phyloP scores from a whole-genome alignment of 2,329 filamentous ascomycete genomes.

The Alternaria sp. region DNA sequence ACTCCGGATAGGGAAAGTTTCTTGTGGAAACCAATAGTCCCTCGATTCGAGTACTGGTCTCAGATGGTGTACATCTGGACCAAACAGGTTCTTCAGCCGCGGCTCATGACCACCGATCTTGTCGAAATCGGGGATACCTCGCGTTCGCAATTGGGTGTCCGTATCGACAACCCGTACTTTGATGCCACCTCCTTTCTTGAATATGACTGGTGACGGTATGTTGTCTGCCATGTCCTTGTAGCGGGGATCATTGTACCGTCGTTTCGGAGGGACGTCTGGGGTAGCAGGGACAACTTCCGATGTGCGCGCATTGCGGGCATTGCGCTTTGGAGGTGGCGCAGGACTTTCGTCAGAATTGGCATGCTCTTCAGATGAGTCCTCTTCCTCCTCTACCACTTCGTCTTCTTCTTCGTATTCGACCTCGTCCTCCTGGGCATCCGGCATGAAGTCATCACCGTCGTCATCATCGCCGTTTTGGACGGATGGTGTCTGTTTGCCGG shows the following conservation, averaged over 20 bases:
- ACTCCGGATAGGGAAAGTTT: constrained; percentile 55
- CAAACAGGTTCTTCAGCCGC: constrained; percentile 59
- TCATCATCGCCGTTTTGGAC: constrained; percentile 21
- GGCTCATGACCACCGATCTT: constrained; percentile 43
- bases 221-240: constrained; percentile 6
- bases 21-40: constrained; percentile 59
- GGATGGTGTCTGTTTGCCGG: constrained; percentile 13
- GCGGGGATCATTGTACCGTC: neutral
- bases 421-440: constrained; percentile 32
- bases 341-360: constrained; percentile 23
- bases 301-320: neutral
- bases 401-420: constrained; percentile 46
- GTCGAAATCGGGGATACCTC: constrained; percentile 40
- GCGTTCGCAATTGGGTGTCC: constrained; percentile 25
- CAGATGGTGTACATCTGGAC: constrained; percentile 58
- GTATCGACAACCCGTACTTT: constrained; percentile 18
- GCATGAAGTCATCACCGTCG: constrained; percentile 36
- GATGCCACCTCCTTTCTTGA: constrained; percentile 20
- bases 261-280: neutral
- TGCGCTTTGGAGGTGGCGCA: constrained; percentile 1
- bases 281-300: neutral
- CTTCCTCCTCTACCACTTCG: constrained; percentile 23
- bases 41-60: constrained; percentile 55
- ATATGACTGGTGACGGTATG: constrained; percentile 13
- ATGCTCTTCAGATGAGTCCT: constrained; percentile 16